Evolutionary conservation across 495 filamentous ascomycete species (phyloP), one percentile per base, ranked within the genome.

Genomic region (Filosporella fistucella): DNA sequence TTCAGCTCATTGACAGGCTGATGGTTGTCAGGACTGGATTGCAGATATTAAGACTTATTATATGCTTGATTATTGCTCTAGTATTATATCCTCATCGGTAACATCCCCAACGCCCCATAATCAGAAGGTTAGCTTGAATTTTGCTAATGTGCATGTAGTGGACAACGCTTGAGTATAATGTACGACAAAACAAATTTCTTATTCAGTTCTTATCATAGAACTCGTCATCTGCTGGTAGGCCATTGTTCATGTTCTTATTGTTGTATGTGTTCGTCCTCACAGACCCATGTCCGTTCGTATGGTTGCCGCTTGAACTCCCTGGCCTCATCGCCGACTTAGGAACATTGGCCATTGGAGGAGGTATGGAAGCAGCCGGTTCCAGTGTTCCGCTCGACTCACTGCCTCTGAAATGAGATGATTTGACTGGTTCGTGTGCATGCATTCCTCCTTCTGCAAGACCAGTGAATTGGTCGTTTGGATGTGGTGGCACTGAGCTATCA

Each of bases 391-490:
- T 32, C n/a, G 11, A n/a, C n/a, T n/a, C n/a, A n/a, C 35, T 11
- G 11, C 34, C 32, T 26, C 33, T 5, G 16, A 13, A 8, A 42
- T 35, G 24, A 5, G 10, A 11, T 17, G 22, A 25, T 21, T 34
- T 22, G n/a, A 40, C 35, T 16, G 17, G 12, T 29, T 43, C 13
- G 14, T 16, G 26, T 29, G 14, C 41, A 24, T 42, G 47, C 47
- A 56, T 51, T 2, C 53, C 47, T 13, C 42, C 29, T 4, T 23
- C 20, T 10, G 26, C 16, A 20, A 50, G 28, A 10, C 47, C 52
- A 3, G 35, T 16, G 20, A 42, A 50, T 22, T 55, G 52, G 42
- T 55, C 52, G 43, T 55, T 55, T 5, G 38, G 36, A 17, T 51
- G 53, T 7, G 47, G 42, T 26, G 36, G 42, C 13, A 32, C 47